phyloP scores from a whole-genome alignment of 2,329 filamentous ascomycete species.

The Bimuria novae-zelandiae region DNA sequence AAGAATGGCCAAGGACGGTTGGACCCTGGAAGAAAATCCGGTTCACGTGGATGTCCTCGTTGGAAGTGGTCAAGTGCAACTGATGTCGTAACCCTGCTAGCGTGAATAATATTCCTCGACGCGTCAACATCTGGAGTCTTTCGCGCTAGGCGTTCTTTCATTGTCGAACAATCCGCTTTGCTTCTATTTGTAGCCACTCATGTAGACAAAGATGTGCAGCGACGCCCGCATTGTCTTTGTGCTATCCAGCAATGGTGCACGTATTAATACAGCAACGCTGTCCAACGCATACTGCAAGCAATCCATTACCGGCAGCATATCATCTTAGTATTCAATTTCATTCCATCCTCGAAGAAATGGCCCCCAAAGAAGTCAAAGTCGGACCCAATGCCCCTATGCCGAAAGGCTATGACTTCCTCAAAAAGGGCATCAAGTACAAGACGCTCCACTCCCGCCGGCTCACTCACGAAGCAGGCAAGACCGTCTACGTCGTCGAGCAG shows the following conservation, averaged over 20 bases:
- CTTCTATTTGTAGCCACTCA: slow-evolving; percentile 1
- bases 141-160: neutral
- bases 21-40: neutral
- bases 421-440: slow-evolving; percentile 41
- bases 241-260: neutral
- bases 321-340: neutral
- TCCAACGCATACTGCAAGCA: too few species aligned
- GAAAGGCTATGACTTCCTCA: slow-evolving; percentile 39
- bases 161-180: neutral
- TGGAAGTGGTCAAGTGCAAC: too few species aligned
- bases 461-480: slow-evolving; percentile 33
- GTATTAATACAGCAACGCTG: neutral
- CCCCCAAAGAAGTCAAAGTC: slow-evolving; percentile 29
- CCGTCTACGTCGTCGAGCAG: slow-evolving; percentile 34
- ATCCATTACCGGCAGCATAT: neutral
- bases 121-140: neutral
- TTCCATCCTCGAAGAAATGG: slow-evolving; percentile 5
- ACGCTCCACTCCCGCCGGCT: slow-evolving; percentile 40
- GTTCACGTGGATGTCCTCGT: neutral
- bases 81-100: too few species aligned
- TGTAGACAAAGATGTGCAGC: slow-evolving; percentile 4
- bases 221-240: neutral
- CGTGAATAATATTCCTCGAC: neutral
- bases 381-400: slow-evolving; percentile 26
- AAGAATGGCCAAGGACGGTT: neutral